Evolutionary conservation across 148 eudicot genomes (phyloP), one percentile per base, ranked within the genome.

Genomic region (Euryodendron excelsum): DNA sequence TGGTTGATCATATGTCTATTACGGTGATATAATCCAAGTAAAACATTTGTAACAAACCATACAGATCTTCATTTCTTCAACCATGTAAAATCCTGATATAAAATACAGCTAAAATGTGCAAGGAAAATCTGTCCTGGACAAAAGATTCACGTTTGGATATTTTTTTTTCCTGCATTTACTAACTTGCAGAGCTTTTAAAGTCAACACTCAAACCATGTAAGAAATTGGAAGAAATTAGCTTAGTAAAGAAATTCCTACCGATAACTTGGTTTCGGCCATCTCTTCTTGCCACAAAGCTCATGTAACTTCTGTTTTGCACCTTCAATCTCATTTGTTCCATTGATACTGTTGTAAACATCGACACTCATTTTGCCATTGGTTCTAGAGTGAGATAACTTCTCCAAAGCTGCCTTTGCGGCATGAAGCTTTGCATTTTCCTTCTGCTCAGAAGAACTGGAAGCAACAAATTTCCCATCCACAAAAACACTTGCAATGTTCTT

Each of bases 191-290:
- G 41, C 14, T 33, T 34, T 65, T 33, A 65, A 65, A 34, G 69
- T 21, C 44, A 65, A 21, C 7, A 33, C 69, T 33, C 11, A 2
- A 34, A 65, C 25, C 69, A 65, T 65, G 69, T 6, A 65, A 65
- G 44, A 65, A 65, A 65, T 65, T 65, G 69, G 39, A 64, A 64
- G 69, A 34, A 64, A 64, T 1, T 20, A 60, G 37, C 36, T 79
- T 44, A 39, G 0, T 20, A 17, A 74, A 33, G 56, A 71, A 28
- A 31, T n/a, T 55, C 73, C 47, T 91, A 94, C 97, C 88, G 87
- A 72, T 90, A 94, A 53, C 60, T 79, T 72, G 96, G 97, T 73
- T 81, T 88, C 72, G 78, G 79, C 98, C 94, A 91, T 76, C 88
- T 91, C 84, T 82, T 87, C 87, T 84, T 88, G 82, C 80, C 81